phyloP scores from a whole-genome alignment of 768 basidiomycete genomes.

The Scleroderma bovista region DNA sequence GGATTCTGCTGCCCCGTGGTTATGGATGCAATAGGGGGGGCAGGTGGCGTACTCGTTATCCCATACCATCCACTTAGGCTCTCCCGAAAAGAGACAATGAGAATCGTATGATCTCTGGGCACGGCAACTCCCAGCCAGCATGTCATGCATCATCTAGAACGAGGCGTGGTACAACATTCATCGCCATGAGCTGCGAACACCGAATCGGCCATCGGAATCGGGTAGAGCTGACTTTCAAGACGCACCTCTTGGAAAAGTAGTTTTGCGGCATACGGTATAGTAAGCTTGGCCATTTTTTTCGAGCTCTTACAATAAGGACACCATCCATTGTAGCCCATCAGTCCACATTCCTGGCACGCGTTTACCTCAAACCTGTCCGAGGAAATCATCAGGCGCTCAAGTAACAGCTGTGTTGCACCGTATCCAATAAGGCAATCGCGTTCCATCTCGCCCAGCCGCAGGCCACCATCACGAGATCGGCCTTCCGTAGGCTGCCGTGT shows the following conservation, averaged over 20 bases:
- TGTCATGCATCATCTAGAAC: slow-evolving; percentile 73
- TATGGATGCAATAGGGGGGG: neutral
- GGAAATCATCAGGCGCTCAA: slow-evolving; percentile 98
- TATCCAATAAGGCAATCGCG: slow-evolving; percentile 97
- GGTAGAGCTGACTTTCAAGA: neutral
- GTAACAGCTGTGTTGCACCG: slow-evolving; percentile 93
- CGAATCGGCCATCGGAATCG: neutral
- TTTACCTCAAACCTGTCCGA: slow-evolving; percentile 98
- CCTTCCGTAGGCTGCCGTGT: slow-evolving; percentile 99
- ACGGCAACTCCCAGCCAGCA: neutral
- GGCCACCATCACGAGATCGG: slow-evolving; percentile 93
- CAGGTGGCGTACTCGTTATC: neutral
- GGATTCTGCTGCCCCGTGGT: neutral
- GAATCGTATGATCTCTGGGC: neutral
- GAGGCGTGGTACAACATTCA: slow-evolving; percentile 91
- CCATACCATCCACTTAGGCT: too few species aligned
- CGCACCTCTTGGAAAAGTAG: slow-evolving; percentile 83
- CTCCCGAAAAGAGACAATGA: neutral
- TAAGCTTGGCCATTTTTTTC: slow-evolving; percentile 92
- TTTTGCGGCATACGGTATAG: slow-evolving; percentile 96
- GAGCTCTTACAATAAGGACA: slow-evolving; percentile 98
- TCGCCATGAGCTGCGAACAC: slow-evolving; percentile 75
- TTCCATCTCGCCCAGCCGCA: slow-evolving; percentile 98
- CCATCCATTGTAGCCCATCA: slow-evolving; percentile 95
- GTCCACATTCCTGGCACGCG: slow-evolving; percentile 89